phyloP scores from a whole-genome alignment of 495 filamentous ascomycete species.

The Antarctomyces pellizariae region DNA sequence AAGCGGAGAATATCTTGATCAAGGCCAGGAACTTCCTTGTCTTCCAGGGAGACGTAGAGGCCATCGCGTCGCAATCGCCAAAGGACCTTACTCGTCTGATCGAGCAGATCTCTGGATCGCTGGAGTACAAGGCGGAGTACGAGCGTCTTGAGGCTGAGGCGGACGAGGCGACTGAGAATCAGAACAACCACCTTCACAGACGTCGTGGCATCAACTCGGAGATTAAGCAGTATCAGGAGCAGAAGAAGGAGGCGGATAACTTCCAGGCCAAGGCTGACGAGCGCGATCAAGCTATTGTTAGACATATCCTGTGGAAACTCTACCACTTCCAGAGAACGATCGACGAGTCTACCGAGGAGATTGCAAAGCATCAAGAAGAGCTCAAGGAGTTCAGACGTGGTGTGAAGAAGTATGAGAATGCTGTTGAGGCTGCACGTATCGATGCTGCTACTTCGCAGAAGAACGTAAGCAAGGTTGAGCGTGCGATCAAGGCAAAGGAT shows the following conservation, averaged over 20 bases:
- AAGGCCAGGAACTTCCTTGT: constrained; percentile 96
- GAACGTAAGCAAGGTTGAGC: constrained; percentile 62
- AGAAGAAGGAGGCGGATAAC: constrained; percentile 87
- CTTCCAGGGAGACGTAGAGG: constrained; percentile 95
- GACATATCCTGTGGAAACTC: constrained; percentile 89
- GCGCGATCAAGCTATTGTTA: constrained; percentile 77
- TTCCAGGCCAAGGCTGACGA: constrained; percentile 75
- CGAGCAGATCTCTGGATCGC: constrained; percentile 89
- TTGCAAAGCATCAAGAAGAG: constrained; percentile 86
- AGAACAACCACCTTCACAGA: constrained; percentile 64
- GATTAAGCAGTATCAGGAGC: constrained; percentile 90
- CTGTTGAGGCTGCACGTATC: constrained; percentile 65
- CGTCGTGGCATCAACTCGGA: constrained; percentile 91
- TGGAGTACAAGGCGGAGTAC: constrained; percentile 91
- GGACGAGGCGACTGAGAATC: constrained; percentile 70
- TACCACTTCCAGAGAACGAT: constrained; percentile 89
- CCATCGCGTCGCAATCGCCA: constrained; percentile 85
- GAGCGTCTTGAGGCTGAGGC: constrained; percentile 66
- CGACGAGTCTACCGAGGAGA: constrained; percentile 74
- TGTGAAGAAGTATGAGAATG: constrained; percentile 63
- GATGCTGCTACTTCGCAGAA: constrained; percentile 59
- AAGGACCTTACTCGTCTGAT: constrained; percentile 87
- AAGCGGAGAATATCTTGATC: constrained; percentile 89
- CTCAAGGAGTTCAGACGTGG: constrained; percentile 80
- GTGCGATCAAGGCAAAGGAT: constrained; percentile 60